phyloP scores from a whole-genome alignment of 305 asterid genomes.

The Striga hermonthica region DNA sequence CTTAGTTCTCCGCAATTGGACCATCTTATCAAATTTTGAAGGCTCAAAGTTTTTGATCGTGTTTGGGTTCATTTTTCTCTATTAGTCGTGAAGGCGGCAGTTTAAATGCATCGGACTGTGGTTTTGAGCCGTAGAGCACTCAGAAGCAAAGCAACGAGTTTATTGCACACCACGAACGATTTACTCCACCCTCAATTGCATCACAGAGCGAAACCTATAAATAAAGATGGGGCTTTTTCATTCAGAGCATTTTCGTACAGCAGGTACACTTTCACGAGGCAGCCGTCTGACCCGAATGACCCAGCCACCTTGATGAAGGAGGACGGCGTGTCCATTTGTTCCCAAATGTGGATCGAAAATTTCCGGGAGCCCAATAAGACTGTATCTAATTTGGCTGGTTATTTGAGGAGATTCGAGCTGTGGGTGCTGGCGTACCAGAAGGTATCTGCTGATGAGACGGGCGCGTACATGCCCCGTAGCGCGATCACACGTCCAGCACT shows the following conservation, averaged over 20 bases:
- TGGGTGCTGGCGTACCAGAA: conserved; percentile 97
- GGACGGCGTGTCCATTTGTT: conserved; percentile 73
- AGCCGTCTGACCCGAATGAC: conserved; percentile 69
- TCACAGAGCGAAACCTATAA: conserved; percentile 26
- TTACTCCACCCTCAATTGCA: conserved; percentile 35
- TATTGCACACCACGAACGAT: conserved; percentile 27
- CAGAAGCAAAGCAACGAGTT: conserved; percentile 35
- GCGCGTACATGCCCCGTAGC: conserved; percentile 76
- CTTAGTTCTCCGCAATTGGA: no score
- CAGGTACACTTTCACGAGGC: conserved; percentile 49
- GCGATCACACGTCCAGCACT: conserved; percentile 65
- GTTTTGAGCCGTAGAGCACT: conserved; percentile 43
- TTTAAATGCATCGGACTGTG: conserved; percentile 56
- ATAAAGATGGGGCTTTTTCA: conserved; percentile 36
- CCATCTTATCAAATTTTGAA: no score
- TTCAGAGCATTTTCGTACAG: conserved; percentile 43
- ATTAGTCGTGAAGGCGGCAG: not conserved
- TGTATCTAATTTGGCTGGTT: conserved; percentile 59
- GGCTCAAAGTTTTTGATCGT: no score
- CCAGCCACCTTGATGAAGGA: conserved; percentile 89
- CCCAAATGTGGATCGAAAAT: conserved; percentile 83
- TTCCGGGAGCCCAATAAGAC: conserved; percentile 66
- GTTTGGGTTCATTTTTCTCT: not conserved
- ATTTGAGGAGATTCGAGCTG: conserved; percentile 81
- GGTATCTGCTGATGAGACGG: conserved; percentile 86